Evolutionary conservation across 1,139 yeast genomes (phyloP).

Genomic region (Tardiomyces digboiensis): DNA sequence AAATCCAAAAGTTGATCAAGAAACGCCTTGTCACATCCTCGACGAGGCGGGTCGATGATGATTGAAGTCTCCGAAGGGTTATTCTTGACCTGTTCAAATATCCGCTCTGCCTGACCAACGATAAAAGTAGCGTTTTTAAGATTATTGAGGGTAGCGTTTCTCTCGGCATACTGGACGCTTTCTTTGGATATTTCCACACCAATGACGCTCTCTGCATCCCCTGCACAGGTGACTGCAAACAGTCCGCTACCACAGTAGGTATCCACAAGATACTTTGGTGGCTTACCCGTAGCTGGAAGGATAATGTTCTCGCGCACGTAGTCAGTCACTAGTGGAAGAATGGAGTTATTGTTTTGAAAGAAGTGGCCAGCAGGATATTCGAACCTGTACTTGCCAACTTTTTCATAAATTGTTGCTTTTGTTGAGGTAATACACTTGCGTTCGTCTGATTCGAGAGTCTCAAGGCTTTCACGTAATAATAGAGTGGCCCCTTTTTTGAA

Average conservation of each 20-base stretch:
- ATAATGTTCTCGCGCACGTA: slow-evolving; percentile 68
- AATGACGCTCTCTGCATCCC: slow-evolving; percentile 68
- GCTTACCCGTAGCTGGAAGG: slow-evolving; percentile 29
- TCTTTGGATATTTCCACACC: slow-evolving; percentile 96
- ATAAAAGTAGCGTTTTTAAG: slow-evolving; percentile 73
- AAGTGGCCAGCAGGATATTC: slow-evolving; percentile 91
- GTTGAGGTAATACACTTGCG: slow-evolving; percentile 48
- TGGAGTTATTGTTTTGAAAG: slow-evolving; percentile 92
- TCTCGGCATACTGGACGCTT: slow-evolving; percentile 77
- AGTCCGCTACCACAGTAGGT: slow-evolving; percentile 98
- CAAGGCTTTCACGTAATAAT: slow-evolving; percentile 43
- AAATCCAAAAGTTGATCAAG: slow-evolving; percentile 76
- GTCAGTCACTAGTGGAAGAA: slow-evolving; percentile 68
- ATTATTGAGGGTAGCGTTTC: slow-evolving; percentile 68
- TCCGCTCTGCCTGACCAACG: slow-evolving; percentile 87
- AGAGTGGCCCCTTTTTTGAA: slow-evolving; percentile 85
- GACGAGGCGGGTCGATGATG: slow-evolving; percentile 93
- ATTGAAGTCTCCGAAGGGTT: slow-evolving; percentile 76
- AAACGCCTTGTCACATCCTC: slow-evolving; percentile 89
- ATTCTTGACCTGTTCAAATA: slow-evolving; percentile 67
- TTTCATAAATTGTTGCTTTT: slow-evolving; percentile 73
- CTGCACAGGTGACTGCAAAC: slow-evolving; percentile 79
- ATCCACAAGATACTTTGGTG: slow-evolving; percentile 67
- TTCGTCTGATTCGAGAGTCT: slow-evolving; percentile 18
- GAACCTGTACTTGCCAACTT: slow-evolving; percentile 59